phyloP scores from a whole-genome alignment of 2,329 filamentous ascomycete genomes.

The Cyphellophora europaea region DNA sequence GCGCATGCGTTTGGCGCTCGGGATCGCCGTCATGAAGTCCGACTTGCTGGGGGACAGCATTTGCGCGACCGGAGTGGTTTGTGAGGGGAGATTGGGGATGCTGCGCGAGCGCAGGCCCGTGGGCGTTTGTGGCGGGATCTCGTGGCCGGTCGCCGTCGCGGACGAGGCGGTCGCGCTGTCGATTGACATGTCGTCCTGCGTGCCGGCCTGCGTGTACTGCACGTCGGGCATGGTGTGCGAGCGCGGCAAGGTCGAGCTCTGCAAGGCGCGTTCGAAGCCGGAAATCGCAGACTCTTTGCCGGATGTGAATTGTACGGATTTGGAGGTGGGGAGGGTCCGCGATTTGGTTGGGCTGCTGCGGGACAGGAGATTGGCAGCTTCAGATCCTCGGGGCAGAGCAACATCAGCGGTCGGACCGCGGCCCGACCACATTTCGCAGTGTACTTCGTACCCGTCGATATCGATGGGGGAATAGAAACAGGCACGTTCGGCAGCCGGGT shows the following conservation, averaged over 20 bases:
- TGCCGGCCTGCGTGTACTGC: conserved; percentile 25
- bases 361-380: background rate
- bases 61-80: conserved; percentile 11
- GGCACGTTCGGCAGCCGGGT: conserved; percentile 60
- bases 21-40: conserved; percentile 49
- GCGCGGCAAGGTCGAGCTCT: conserved; percentile 28
- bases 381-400: conserved; percentile 43
- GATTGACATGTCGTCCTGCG: conserved; percentile 17
- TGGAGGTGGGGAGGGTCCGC: conserved; percentile 23
- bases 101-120: conserved; percentile 17
- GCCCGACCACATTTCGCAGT: conserved; percentile 61
- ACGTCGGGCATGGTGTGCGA: conserved; percentile 26
- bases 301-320: conserved; percentile 23
- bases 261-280: conserved; percentile 23
- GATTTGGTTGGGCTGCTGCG: conserved; percentile 7
- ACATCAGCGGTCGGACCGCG: conserved; percentile 56
- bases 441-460: conserved; percentile 61
- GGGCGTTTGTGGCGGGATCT: conserved; percentile 18
- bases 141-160: conserved; percentile 27
- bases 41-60: conserved; percentile 26
- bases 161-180: conserved; percentile 32
- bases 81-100: conserved; percentile 12
- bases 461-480: conserved; percentile 61
- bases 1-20: conserved; percentile 54
- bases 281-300: conserved; percentile 20